These are phyloP conservation scores for Septoria linicola DNA, from an alignment of 2,329 filamentous ascomycete genomes.

Conservation along the genomic window DNA sequence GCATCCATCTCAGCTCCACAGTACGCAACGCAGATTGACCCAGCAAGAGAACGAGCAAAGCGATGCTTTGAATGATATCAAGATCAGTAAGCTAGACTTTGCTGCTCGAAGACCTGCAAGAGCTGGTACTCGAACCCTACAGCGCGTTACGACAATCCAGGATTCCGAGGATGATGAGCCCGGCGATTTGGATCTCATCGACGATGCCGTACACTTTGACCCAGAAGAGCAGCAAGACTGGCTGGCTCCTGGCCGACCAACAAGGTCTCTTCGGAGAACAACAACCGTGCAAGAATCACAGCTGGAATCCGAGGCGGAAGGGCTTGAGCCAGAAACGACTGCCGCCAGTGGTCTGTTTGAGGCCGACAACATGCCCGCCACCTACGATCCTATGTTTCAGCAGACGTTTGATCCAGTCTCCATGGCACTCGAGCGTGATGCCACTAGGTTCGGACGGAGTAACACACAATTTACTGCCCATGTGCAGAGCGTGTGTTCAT, in stretches of 20 bases:
- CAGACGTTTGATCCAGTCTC: slow-evolving; percentile 27
- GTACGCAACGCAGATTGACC: too few relatives aligned
- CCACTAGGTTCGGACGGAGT: slow-evolving; percentile 19
- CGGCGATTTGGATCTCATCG: background rate
- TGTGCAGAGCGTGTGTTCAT: background rate
- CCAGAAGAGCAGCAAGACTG: background rate
- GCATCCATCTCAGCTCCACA: too few relatives aligned
- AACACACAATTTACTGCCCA: slow-evolving; percentile 15
- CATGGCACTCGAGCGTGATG: slow-evolving; percentile 24
- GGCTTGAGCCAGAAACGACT: background rate
- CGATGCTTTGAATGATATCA: background rate
- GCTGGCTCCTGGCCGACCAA: background rate
- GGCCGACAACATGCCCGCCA: slow-evolving; percentile 1
- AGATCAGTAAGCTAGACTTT: slow-evolving; percentile 11
- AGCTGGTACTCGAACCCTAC: background rate
- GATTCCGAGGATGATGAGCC: slow-evolving; percentile 8
- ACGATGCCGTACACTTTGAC: background rate
- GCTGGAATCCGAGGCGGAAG: slow-evolving; percentile 1
- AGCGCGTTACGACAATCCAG: slow-evolving; percentile 13
- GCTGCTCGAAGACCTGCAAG: slow-evolving; percentile 16
- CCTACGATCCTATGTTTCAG: slow-evolving; percentile 17
- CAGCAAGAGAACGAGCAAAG: background rate
- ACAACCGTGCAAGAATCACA: slow-evolving; percentile 14
- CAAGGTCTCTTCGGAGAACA: background rate
- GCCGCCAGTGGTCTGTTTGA: background rate